Evolutionary conservation across 139 green algal genomes (phyloP).

Genomic region (Picochlorum sp.): DNA sequence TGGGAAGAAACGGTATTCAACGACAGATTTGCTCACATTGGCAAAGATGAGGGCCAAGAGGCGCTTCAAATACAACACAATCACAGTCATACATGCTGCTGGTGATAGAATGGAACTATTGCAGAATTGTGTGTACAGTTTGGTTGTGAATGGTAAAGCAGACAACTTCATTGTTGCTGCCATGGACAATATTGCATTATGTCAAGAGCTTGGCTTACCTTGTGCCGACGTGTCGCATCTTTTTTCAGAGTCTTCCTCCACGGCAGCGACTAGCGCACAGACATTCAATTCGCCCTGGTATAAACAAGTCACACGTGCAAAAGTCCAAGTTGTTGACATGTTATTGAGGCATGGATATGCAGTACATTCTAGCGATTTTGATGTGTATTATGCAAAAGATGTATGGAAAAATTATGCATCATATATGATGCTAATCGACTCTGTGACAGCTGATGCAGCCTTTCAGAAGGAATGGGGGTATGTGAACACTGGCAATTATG

Average conservation of each 20-base stretch:
- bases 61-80: no score
- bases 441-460: constrained; percentile 4
- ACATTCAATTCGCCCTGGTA: constrained; percentile 5
- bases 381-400: constrained; percentile 8
- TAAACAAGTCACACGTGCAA: constrained; percentile 4
- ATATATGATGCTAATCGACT: background rate
- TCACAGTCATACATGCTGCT: background rate
- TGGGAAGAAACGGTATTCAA: no score
- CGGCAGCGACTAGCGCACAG: background rate
- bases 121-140: constrained; percentile 10
- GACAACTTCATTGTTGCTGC: constrained; percentile 8
- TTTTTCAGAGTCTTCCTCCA: background rate
- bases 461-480: constrained; percentile 10
- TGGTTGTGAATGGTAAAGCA: constrained; percentile 5
- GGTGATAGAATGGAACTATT: background rate
- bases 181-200: constrained; percentile 10
- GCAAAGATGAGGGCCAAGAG: no score
- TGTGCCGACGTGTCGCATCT: constrained; percentile 3
- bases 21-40: no score
- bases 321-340: background rate
- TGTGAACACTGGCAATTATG: constrained; percentile 14
- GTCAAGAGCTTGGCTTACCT: constrained; percentile 7
- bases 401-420: background rate
- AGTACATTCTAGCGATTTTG: constrained; percentile 9
- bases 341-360: background rate